Percentiles rank a stretch among this genome's conserved stretches.
Conservation (phyloP, 2,329 filamentous ascomycete species). For the Sarocladiaceae sp. region DNA sequence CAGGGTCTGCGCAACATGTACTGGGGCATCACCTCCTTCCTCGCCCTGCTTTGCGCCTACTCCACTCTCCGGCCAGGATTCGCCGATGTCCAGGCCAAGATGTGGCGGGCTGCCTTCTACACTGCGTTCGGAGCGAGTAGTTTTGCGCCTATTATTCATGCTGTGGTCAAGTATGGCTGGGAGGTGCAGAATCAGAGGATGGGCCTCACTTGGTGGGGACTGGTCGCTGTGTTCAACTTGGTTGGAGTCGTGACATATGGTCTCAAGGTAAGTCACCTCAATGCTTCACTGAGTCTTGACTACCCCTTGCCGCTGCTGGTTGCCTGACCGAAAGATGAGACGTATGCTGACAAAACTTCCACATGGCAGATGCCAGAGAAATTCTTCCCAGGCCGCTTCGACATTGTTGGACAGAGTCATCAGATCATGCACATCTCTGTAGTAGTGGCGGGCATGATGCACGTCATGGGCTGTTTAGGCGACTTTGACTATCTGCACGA, state of each 20-base stretch:
- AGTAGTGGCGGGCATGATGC: constrained; percentile 31
- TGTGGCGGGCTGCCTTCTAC: constrained; percentile 14
- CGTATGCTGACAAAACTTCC: background rate
- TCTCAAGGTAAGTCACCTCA: constrained; percentile 10
- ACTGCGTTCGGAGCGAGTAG: constrained; percentile 15
- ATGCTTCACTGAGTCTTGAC: background rate
- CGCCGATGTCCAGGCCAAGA: constrained; percentile 12
- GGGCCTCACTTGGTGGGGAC: constrained; percentile 13
- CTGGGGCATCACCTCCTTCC: constrained; percentile 13
- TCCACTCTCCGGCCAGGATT: constrained; percentile 14
- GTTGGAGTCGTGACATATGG: constrained; percentile 13
- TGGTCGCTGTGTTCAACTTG: constrained; percentile 14
- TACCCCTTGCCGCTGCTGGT: too few relatives aligned
- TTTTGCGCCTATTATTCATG: constrained; percentile 14
- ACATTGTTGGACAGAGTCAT: constrained; percentile 37
- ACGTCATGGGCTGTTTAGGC: constrained; percentile 17
- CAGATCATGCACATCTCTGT: constrained; percentile 42
- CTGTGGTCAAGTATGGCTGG: constrained; percentile 13
- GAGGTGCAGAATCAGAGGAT: constrained; percentile 14
- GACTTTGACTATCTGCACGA: constrained; percentile 2
- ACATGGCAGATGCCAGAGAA: constrained; percentile 34
- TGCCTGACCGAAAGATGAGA: too few relatives aligned
- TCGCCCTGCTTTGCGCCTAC: constrained; percentile 12
- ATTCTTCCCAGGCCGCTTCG: constrained; percentile 34
- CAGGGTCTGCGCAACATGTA: constrained; percentile 12